Evolutionary conservation across 192 early-diverging fungal genomes (phyloP).

Genomic region (Oehlia diaphana): DNA sequence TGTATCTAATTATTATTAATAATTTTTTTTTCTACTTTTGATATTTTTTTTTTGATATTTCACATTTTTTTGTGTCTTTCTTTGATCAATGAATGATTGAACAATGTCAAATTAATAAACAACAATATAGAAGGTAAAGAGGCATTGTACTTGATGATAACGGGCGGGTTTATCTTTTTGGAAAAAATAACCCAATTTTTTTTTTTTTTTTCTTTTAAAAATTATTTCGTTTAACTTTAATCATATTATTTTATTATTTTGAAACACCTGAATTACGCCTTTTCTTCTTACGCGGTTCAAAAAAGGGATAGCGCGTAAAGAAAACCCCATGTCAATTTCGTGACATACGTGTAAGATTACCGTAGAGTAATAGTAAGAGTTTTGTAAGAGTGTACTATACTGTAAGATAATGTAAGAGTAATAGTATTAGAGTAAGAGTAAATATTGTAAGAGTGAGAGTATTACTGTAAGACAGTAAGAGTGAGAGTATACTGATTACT

Average conservation of each 20-base stretch:
- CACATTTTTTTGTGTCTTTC: not conserved
- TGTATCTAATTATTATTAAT: not conserved
- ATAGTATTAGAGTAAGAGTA: no score
- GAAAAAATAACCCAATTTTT: no score
- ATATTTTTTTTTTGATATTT: not conserved
- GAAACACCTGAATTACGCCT: not conserved
- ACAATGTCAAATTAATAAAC: constrained; percentile 5
- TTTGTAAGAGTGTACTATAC: no score
- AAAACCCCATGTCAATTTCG: not conserved
- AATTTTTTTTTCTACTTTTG: no score
- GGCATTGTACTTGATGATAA: not conserved
- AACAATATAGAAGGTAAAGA: not conserved
- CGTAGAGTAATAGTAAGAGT: no score
- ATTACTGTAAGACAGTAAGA: no score
- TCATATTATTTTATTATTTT: not conserved
- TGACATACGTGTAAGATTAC: no score
- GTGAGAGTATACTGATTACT: no score
- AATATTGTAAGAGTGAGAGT: no score
- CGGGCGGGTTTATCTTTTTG: no score
- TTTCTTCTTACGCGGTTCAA: not conserved
- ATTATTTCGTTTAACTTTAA: not conserved
- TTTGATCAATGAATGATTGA: not conserved
- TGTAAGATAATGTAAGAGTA: no score
- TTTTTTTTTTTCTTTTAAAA: not conserved
- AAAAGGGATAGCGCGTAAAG: not conserved